Percentiles rank a stretch among this genome's conserved stretches.
Conservation (phyloP, 1,284 basidiomycete genomes). For the Heterobasidion irregulare region DNA sequence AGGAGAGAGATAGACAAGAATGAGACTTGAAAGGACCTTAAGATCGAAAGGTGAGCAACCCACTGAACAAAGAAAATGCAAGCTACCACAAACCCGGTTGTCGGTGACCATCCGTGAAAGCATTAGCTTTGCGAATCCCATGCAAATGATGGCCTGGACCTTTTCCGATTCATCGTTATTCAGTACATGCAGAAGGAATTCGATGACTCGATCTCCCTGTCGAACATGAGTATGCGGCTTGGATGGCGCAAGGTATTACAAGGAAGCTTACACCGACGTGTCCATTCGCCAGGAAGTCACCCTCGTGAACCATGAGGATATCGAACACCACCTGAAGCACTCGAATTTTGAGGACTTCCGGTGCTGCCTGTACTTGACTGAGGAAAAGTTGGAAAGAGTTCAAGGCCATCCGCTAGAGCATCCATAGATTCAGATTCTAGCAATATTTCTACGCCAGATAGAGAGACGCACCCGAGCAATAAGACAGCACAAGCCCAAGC, state of each 20-base stretch:
- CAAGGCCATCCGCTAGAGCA: constrained; percentile 72
- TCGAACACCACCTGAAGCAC: constrained; percentile 89
- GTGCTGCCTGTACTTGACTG: constrained; percentile 73
- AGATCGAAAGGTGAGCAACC: not conserved
- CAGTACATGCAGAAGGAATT: constrained; percentile 71
- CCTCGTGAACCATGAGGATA: constrained; percentile 84
- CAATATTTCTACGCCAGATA: not conserved
- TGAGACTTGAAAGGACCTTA: constrained; percentile 74
- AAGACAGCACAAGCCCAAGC: constrained; percentile 85
- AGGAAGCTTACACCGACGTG: constrained; percentile 38
- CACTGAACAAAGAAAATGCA: not conserved
- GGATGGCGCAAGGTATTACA: not conserved
- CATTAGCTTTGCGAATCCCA: constrained; percentile 88
- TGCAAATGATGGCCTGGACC: constrained; percentile 73
- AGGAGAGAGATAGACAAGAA: constrained; percentile 83
- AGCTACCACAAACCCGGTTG: constrained; percentile 42
- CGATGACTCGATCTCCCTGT: constrained; percentile 63
- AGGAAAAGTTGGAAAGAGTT: constrained; percentile 90
- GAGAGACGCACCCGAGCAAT: constrained; percentile 63
- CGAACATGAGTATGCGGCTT: not conserved
- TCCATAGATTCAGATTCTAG: not conserved
- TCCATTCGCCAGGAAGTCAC: constrained; percentile 57
- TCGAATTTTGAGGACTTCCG: constrained; percentile 72
- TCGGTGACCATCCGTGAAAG: constrained; percentile 79
- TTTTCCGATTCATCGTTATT: constrained; percentile 69